phyloP scores from a whole-genome alignment of 129 eudicot genomes.

The Artemisia tridentata region DNA sequence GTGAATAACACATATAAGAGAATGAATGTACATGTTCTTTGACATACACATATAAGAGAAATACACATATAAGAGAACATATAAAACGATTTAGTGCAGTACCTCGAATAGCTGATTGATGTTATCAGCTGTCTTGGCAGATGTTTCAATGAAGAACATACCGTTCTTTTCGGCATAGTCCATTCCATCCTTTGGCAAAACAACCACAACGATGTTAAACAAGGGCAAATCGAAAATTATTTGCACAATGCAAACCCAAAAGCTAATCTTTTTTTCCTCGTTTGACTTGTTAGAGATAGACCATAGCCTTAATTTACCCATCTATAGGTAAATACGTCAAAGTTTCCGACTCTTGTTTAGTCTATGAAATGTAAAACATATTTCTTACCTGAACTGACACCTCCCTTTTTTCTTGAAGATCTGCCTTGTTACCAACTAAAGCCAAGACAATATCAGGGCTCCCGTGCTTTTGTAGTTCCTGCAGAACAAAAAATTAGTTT shows the following conservation, averaged over 20 bases:
- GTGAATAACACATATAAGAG: not conserved
- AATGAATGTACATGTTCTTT: not conserved
- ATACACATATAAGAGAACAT: constrained; percentile 5
- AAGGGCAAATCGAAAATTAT: not conserved
- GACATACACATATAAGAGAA: too few species aligned
- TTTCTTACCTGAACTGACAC: constrained; percentile 77
- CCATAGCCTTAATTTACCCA: too few species aligned
- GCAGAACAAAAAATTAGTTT: constrained; percentile 8
- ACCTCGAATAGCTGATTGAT: constrained; percentile 99
- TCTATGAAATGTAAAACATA: not conserved
- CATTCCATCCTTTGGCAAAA: constrained; percentile 61
- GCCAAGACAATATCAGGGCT: constrained; percentile 96
- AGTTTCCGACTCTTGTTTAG: not conserved
- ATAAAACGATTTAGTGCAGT: constrained; percentile 14
- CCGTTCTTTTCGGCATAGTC: constrained; percentile 93
- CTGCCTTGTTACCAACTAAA: constrained; percentile 97
- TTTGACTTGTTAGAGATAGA: too few species aligned
- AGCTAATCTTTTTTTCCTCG: too few species aligned
- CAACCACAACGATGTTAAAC: constrained; percentile 13
- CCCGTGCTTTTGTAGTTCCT: constrained; percentile 99
- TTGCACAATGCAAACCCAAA: not conserved
- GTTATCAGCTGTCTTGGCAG: constrained; percentile 99
- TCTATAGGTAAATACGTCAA: too few species aligned
- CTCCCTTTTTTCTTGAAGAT: constrained; percentile 89
- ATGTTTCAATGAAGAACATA: constrained; percentile 96